Evolutionary conservation across 140 eudicot genomes (phyloP), one percentile per base, ranked within the genome.

Genomic region (Flaveria floridana): DNA sequence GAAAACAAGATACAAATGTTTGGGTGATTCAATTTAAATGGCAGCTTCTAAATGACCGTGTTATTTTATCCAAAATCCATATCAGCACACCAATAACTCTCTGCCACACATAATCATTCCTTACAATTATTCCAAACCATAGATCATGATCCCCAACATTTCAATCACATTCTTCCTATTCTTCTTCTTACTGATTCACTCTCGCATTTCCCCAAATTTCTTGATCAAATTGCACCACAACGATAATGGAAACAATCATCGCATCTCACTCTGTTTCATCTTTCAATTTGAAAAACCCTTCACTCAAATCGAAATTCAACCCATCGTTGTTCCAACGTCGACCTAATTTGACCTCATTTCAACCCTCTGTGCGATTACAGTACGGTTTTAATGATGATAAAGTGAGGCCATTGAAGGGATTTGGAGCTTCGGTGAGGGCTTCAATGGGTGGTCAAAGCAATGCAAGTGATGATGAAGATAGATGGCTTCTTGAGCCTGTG

Each of bases 401-500:
- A 13, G 8, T 42, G n/a, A 8, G 26, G 61, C 61, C 80, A 21
- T 67, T 48, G 6, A 82, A 65, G 23, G 18, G 65, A 2, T 51
- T 81, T 53, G 83, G 78, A 16, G 81, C 71, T 65, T 15, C 30
- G 9, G 26, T 85, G 0, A 66, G 66, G 16, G 93, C 97, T 78
- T 84, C 98, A 58, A 65, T 28, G n/a, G 79, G 75, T 78, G 89
- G 79, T 68, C 67, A 75, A 41, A 78, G 20, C 13, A 65, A 70
- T 44, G 41, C 79, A 26, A 85, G 73, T 62, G 69, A 55, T 72
- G 83, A 52, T 67, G 89, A 79, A 51, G 72, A 61, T 2, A 82
- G 74, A 78, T 93, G 97, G 98, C 78, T 90, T 79, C 97, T 93
- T 82, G 89, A 94, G 76, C 94, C 94, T 76, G 87, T 90, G 59